Base-by-base conservation (phyloP, 768 basidiomycete species). In the Russula emetica region DNA sequence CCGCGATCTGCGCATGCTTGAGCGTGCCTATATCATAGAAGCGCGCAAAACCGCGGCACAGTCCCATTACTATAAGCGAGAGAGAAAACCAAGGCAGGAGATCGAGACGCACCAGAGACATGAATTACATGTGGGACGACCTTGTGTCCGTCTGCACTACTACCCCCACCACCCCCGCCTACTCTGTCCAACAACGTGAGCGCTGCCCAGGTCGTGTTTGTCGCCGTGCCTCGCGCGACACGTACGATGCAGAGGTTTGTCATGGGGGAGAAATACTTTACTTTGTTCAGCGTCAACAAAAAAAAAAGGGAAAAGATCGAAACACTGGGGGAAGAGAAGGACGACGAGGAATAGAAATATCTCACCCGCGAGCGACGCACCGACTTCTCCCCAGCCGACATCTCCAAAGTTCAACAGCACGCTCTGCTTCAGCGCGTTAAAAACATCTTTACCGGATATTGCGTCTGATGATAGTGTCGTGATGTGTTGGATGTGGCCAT, bases 181-280 rank as follows among this genome's bases (percentile, higher is more conserved):
- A 94, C 80, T 3, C 76, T 70, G 0, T 84, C 82, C 53, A 96
- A 71, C 18, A 94, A 75, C 0, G 90, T 90, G 22, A 92, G 70
- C 0, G 85, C 89, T 0, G 84, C 92, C 90, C 90, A 92, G 0
- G 90, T 88, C 40, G 88, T 82, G 5, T 80, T 82, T 70, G 92
- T 85, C 62, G 90, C 89, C 56, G 92, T 90, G 53, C 62, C 62
- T 58, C 94, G 79, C 34, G 87, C 87, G 32, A 94, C 89, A 49
- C 93, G 88, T 49, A 95, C 83, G 70, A 96, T 94, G 69, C 88
- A 91, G 0, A 94, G 78, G 66, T 87, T 85, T 3, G 92, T 95
- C 16, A 81, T 81, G 0, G 92, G 88, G 0, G 93, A 94, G 68
- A 86, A 91, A 70, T 95, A 95, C 73, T 94, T 92, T 61, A 95